Evolutionary conservation across 2,329 filamentous ascomycete genomes (phyloP).

Genomic region (Calonectria multiphialidica): DNA sequence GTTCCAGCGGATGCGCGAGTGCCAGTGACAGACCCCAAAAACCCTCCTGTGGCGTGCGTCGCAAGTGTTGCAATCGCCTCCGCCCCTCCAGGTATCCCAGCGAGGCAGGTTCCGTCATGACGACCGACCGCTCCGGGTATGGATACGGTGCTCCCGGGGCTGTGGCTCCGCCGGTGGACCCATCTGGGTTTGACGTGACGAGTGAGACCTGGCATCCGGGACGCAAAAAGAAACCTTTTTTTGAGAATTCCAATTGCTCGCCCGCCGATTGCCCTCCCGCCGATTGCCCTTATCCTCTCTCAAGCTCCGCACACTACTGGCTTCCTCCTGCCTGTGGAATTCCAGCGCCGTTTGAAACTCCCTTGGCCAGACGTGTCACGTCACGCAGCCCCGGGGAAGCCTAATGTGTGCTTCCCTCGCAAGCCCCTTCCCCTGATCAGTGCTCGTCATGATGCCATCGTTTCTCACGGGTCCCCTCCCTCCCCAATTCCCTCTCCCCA

Average conservation of each 20-base stretch:
- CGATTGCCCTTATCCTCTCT: not conserved
- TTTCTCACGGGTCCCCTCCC: not conserved
- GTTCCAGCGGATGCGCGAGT: not conserved
- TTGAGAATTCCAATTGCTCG: not conserved
- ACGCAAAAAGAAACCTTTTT: not conserved
- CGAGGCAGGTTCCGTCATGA: slow-evolving; percentile 6
- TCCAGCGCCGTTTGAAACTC: not conserved
- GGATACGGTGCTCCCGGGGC: slow-evolving; percentile 35
- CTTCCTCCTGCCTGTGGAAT: not conserved
- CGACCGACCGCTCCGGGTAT: slow-evolving; percentile 8
- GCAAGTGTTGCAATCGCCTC: not conserved
- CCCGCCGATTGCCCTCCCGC: not conserved
- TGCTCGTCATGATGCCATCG: slow-evolving; percentile 4
- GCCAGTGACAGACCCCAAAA: not conserved
- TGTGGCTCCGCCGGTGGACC: slow-evolving; percentile 39
- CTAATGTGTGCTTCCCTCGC: slow-evolving; percentile 28
- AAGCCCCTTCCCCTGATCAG: slow-evolving; percentile 1
- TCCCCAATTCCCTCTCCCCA: not conserved
- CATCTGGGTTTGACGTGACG: not conserved
- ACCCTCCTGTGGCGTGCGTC: not conserved
- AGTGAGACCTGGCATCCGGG: not conserved
- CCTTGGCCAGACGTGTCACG: slow-evolving; percentile 28
- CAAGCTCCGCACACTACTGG: not conserved
- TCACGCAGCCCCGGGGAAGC: slow-evolving; percentile 32
- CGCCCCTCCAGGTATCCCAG: not conserved